A percentile compares a stretch with the other conserved stretches of the same genome.
Conservation (phyloP, 441 rosid species). For the Populus hybrid region DNA sequence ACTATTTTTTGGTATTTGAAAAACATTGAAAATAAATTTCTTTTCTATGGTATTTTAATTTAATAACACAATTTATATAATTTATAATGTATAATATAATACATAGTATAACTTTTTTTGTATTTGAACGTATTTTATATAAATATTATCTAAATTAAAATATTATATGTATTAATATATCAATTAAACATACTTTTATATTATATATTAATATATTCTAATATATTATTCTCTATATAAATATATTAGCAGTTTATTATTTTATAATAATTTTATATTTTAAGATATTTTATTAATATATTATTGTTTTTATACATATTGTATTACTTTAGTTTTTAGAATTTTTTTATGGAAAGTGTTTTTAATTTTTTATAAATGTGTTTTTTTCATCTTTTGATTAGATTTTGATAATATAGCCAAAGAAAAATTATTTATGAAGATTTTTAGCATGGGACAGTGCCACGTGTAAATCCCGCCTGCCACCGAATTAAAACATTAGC, state of each 20-base stretch:
- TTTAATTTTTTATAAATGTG: too few species aligned
- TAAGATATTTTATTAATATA: not conserved
- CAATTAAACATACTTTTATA: not conserved
- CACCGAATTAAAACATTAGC: conserved; percentile 14
- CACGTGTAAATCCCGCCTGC: conserved; percentile 39
- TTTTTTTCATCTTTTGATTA: too few species aligned
- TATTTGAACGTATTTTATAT: not conserved
- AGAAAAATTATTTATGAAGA: too few species aligned
- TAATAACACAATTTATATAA: not conserved
- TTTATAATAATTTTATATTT: not conserved
- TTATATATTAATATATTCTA: not conserved
- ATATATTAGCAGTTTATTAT: not conserved
- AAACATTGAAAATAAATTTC: not conserved
- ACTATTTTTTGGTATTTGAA: not conserved
- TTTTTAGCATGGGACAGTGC: not conserved
- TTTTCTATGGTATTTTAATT: not conserved
- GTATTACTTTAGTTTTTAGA: too few species aligned
- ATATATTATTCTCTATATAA: not conserved
- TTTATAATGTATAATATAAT: not conserved
- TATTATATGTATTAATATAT: not conserved
- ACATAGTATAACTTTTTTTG: not conserved
- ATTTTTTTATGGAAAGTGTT: not conserved
- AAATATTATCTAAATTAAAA: not conserved
- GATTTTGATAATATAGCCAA: too few species aligned
- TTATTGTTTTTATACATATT: too few species aligned